Evolutionary conservation across 2,329 filamentous ascomycete species (phyloP).

Genomic region (Fusarium mundagurra): DNA sequence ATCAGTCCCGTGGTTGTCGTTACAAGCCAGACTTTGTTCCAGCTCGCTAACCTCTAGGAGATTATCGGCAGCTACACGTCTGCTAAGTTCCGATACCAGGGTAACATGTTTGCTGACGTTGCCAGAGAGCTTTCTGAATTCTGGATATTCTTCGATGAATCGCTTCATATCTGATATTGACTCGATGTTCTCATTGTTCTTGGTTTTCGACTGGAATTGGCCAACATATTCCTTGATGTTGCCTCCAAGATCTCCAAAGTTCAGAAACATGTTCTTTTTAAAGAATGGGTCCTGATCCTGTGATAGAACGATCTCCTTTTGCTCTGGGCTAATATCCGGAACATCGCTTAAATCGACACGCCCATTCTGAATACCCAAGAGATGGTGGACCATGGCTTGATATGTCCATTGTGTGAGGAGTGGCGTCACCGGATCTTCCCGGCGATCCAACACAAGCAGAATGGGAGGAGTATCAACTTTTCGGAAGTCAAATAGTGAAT

Average conservation of each 20-base stretch:
- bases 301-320: constrained; percentile 93
- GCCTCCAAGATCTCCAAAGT: constrained; percentile 93
- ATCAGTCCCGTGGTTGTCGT: constrained; percentile 91
- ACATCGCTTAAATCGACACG: constrained; percentile 87
- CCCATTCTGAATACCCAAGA: constrained; percentile 94
- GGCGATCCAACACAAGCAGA: constrained; percentile 86
- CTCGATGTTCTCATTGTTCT: constrained; percentile 94
- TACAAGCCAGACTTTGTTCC: constrained; percentile 96
- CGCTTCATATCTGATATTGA: constrained; percentile 99
- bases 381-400: constrained; percentile 99
- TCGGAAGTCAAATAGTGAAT: constrained; percentile 95
- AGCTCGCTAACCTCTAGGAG: constrained; percentile 96
- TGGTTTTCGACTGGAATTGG: constrained; percentile 97
- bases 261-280: constrained; percentile 98
- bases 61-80: constrained; percentile 84
- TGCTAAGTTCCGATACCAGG: constrained; percentile 90
- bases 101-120: constrained; percentile 99
- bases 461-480: constrained; percentile 95
- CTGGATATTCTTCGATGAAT: constrained; percentile 98
- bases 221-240: constrained; percentile 99
- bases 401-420: constrained; percentile 98
- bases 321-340: constrained; percentile 83
- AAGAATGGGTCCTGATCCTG: constrained; percentile 99
- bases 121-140: constrained; percentile 95
- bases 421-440: constrained; percentile 94